Evolutionary conservation across 2,329 filamentous ascomycete species (phyloP), one percentile per base, ranked within the genome.

Genomic region (Aspergillus floridensis): DNA sequence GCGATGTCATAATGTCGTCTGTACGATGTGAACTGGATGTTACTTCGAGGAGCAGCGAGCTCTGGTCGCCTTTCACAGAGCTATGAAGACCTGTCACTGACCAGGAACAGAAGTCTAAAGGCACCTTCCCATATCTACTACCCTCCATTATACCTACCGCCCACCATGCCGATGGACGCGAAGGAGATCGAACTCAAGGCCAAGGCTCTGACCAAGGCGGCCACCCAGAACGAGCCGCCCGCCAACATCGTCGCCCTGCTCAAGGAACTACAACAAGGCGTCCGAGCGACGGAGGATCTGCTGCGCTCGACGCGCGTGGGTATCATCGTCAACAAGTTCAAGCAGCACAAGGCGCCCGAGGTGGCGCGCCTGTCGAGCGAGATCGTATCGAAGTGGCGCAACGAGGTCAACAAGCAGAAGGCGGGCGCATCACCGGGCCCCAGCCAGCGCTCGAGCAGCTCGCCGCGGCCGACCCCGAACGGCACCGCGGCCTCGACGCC

Each of bases 221-320:
- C 91, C 48, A 81, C 82, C 50, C 86, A 87, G 58, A 90, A 90
- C 71, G 91, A 96, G 70, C 86, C 92, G 4, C 72, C 90, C 26
- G 78, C 87, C 46, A 89, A 86, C 61, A 84, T 96, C 53, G 80
- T 96, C 57, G 82, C 84, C 55, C 82, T 98, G 62, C 81, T 99
- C 56, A 87, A 89, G 69, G 86, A 88, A 53, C 82, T 98, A 44
- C 91, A 93, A 78, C 88, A 88, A 70, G 90, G 91, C 63, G 88
- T 93, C 38, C 84, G 86, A 50, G 90, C 93, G 10, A 95, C 91
- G 2, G 95, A 99, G 78, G 92, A 97, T 67, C 85, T 96, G 68
- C 82, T 99, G 65, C 88, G 93, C 71, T 89, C 89, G 47, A 98
- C 93, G n/a, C 90, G 89, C 68, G 93, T 96, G 54, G 95, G 95